Percentiles rank a stretch among this genome's conserved stretches.
Evolutionary conservation across 208 protist genomes (phyloP).

Genomic region (Crithidia sp.): DNA sequence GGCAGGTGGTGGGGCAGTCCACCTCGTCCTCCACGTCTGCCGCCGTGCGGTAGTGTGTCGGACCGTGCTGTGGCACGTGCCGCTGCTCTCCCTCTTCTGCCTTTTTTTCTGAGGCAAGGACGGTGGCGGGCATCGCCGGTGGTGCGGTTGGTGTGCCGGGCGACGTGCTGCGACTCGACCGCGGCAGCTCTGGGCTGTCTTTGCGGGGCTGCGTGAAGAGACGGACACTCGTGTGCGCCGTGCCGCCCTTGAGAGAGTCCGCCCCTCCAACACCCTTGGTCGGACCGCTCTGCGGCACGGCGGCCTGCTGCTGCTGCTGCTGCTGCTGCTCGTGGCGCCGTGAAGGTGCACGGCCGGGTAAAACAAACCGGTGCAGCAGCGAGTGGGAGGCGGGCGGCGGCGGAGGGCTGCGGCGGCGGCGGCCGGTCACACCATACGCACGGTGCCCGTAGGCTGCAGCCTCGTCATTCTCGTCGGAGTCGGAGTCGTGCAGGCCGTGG

Average conservation of each 20-base stretch:
- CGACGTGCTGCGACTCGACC: neutral
- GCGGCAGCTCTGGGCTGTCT: conserved; percentile 7
- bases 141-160: neutral
- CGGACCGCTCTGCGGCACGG: too few relatives aligned
- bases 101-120: neutral
- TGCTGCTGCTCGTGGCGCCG: neutral
- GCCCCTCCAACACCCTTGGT: too few relatives aligned
- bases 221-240: neutral
- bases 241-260: neutral
- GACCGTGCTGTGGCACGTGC: neutral
- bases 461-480: neutral
- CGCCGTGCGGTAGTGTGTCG: neutral
- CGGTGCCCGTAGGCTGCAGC: conserved; percentile 11
- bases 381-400: neutral
- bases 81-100: neutral
- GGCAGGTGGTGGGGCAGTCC: neutral
- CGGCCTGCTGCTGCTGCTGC: neutral
- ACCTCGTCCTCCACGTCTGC: conserved; percentile 1
- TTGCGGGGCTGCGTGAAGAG: conserved; percentile 1
- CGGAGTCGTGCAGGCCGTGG: neutral
- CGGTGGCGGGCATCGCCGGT: neutral
- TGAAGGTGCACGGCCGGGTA: neutral
- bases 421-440: conserved; percentile 8
- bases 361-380: neutral
- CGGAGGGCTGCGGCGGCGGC: neutral